These are phyloP conservation scores for Acer yangbiense DNA, from an alignment of 345 rosid genomes.

Conservation along the genomic window DNA sequence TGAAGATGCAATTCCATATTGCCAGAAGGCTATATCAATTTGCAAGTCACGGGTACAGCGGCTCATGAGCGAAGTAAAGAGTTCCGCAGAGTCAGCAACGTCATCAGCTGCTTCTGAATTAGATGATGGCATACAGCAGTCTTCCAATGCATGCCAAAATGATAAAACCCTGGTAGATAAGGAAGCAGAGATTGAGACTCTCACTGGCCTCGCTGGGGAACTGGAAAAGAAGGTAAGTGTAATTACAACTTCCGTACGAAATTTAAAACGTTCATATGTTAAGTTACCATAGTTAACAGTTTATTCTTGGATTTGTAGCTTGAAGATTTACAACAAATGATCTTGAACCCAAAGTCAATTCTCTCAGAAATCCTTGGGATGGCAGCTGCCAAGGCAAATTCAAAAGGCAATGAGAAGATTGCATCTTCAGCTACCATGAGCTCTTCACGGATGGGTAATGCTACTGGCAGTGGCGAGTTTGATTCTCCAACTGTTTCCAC, in stretches of 20 bases:
- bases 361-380: conserved; percentile 79
- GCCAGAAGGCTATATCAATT: conserved; percentile 74
- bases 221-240: conserved; percentile 82
- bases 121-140: conserved; percentile 55
- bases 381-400: conserved; percentile 44
- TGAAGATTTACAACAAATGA: conserved; percentile 84
- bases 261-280: not conserved
- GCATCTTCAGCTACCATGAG: conserved; percentile 40
- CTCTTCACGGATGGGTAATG: conserved; percentile 65
- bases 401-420: conserved; percentile 40
- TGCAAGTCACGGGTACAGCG: conserved; percentile 72
- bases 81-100: conserved; percentile 45
- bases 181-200: conserved; percentile 73
- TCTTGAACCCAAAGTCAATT: conserved; percentile 61
- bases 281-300: conserved; percentile 9
- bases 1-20: conserved; percentile 76
- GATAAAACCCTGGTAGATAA: conserved; percentile 52
- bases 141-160: conserved; percentile 50
- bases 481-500: conserved; percentile 76
- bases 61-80: conserved; percentile 57
- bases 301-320: conserved; percentile 53
- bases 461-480: conserved; percentile 43
- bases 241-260: not conserved
- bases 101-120: conserved; percentile 55
- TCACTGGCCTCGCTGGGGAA: conserved; percentile 68